Evolutionary conservation across 2,329 filamentous ascomycete genomes (phyloP).

Genomic region (Colletotrichum eleusines): DNA sequence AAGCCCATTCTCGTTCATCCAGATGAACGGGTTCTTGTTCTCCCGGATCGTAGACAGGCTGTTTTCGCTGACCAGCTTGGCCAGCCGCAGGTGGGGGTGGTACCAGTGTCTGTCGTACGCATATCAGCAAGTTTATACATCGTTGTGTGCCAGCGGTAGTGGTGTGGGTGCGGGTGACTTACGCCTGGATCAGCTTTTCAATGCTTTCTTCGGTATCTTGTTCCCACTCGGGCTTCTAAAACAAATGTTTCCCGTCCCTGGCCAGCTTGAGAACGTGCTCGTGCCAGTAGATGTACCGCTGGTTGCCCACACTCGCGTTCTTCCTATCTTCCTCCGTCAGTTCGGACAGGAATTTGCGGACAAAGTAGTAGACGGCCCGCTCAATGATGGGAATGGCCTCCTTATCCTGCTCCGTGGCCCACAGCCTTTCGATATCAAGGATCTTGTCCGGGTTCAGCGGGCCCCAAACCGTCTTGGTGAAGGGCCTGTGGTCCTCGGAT

Average conservation of each 20-base stretch:
- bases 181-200: neutral
- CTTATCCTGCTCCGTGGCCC: slow-evolving; percentile 31
- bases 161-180: neutral
- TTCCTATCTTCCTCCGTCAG: slow-evolving; percentile 7
- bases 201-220: neutral
- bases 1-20: slow-evolving; percentile 21
- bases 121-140: neutral
- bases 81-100: neutral
- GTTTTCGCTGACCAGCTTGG: neutral
- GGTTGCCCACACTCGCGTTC: neutral
- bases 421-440: slow-evolving; percentile 1
- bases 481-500: slow-evolving; percentile 12
- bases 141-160: neutral
- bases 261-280: slow-evolving; percentile 5
- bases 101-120: neutral
- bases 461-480: slow-evolving; percentile 17
- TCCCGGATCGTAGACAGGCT: slow-evolving; percentile 17
- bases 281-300: slow-evolving; percentile 20
- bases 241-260: neutral
- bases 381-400: slow-evolving; percentile 15
- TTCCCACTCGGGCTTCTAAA: neutral
- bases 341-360: neutral
- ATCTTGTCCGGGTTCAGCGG: neutral
- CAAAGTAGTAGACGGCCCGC: slow-evolving; percentile 11
- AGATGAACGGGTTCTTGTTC: slow-evolving; percentile 15